Percentiles rank a stretch among this genome's conserved stretches.
Conservation (phyloP, 768 basidiomycete genomes). For the Hypholoma fasciculare region DNA sequence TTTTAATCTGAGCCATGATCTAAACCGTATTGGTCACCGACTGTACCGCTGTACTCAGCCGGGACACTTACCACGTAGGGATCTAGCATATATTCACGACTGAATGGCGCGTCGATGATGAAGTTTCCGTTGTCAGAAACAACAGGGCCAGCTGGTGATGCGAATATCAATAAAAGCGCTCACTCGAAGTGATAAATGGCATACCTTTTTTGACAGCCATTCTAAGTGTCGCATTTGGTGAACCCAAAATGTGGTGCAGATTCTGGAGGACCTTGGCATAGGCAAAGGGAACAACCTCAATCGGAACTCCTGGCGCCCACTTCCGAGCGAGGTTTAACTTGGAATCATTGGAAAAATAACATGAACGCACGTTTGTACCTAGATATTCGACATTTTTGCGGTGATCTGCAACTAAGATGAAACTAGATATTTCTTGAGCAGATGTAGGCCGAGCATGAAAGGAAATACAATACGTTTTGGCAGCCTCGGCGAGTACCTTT, state of each 20-base stretch:
- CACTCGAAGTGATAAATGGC: neutral
- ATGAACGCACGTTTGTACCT: conserved; percentile 71
- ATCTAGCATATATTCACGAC: conserved; percentile 61
- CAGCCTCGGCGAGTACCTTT: conserved; percentile 97
- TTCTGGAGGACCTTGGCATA: conserved; percentile 85
- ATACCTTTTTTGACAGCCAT: conserved; percentile 86
- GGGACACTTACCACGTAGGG: conserved; percentile 53
- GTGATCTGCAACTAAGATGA: conserved; percentile 92
- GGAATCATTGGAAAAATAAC: neutral
- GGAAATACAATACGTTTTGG: conserved; percentile 60
- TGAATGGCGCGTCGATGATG: conserved; percentile 94
- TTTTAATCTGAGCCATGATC: conserved; percentile 82
- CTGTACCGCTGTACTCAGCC: neutral
- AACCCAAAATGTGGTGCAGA: conserved; percentile 58
- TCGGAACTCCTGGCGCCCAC: conserved; percentile 89
- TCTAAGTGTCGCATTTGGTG: conserved; percentile 73
- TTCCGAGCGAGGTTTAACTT: conserved; percentile 25
- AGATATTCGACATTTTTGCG: conserved; percentile 87
- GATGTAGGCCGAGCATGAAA: conserved; percentile 1
- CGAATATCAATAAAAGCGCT: neutral
- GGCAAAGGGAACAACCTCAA: conserved; percentile 97
- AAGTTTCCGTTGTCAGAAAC: conserved; percentile 98
- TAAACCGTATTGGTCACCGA: conserved; percentile 28
- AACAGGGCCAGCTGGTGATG: conserved; percentile 79
- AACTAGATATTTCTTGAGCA: conserved; percentile 41